A percentile compares a stretch with the other conserved stretches of the same genome.
phyloP scores from a whole-genome alignment of 2,329 filamentous ascomycete species.

The Fusarium cyanostomum region DNA sequence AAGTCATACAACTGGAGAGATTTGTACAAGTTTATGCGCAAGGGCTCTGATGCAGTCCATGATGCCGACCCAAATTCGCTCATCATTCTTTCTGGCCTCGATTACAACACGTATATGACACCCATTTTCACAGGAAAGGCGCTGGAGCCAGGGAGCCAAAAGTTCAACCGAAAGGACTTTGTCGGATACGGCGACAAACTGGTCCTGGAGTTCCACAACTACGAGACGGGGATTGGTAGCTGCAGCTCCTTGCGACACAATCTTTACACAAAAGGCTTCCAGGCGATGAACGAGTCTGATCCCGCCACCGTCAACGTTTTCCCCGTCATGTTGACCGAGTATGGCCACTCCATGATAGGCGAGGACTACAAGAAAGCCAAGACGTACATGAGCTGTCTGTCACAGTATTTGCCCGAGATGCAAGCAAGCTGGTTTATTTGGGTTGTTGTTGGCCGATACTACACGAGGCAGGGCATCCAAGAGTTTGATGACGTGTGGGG shows the following conservation, averaged over 20 bases:
- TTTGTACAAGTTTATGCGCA: conserved; percentile 62
- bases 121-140: conserved; percentile 60
- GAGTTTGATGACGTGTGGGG: conserved; percentile 68
- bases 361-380: conserved; percentile 51
- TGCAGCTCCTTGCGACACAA: conserved; percentile 58
- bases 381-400: conserved; percentile 63
- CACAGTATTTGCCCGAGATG: conserved; percentile 56
- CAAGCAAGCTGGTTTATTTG: conserved; percentile 66
- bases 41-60: conserved; percentile 61
- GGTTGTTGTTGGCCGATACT: conserved; percentile 68
- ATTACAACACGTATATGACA: conserved; percentile 64
- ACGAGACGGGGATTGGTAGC: conserved; percentile 59
- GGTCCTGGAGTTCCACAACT: conserved; percentile 70
- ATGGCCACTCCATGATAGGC: conserved; percentile 61
- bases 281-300: conserved; percentile 55
- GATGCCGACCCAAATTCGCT: conserved; percentile 60
- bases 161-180: conserved; percentile 59
- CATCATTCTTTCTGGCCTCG: conserved; percentile 68
- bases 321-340: conserved; percentile 60
- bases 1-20: conserved; percentile 63
- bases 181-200: conserved; percentile 62
- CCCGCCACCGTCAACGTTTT: conserved; percentile 49
- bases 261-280: conserved; percentile 62
- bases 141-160: conserved; percentile 56
- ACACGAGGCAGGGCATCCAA: conserved; percentile 61